Base-by-base conservation (phyloP, 768 basidiomycete species). In the Strobilomyces echinocephalus region DNA sequence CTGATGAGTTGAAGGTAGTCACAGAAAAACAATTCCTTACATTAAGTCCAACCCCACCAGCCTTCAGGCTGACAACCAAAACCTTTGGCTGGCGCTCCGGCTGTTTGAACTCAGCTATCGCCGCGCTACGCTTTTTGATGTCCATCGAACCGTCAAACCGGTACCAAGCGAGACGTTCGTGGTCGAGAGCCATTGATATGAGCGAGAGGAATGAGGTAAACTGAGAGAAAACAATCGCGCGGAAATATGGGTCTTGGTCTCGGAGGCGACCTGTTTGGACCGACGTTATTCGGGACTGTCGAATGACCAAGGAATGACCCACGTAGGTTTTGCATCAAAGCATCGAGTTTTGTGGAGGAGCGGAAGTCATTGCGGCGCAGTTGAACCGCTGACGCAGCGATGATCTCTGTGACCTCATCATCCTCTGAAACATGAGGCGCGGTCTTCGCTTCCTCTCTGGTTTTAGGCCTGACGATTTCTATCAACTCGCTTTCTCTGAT, bases 91-190 rank as follows among this genome's bases (percentile, higher is more conserved):
- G 83, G 52, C 79, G 75, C 7, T 83, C 85, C 3, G 80, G 72
- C 18, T 77, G 72, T 60, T 83, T 88, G 75, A 97, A 97, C 56
- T 84, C 84, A 40, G 81, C 75, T 36, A 98, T 77, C 3, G 91
- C 87, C 9, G 79, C 78, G 36, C 79, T 82, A 50, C 91, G 80
- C 66, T 87, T 87, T 71, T 87, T 88, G 57, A 95, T 76, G 60
- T 85, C 85, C 90, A 97, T 92, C 0, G 90, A 83, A 1, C 95
- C 95, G 66, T 98, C 95, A 62, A 97, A 92, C 18, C 95, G 82
- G 58, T 83, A 84, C 62, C 82, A 84, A 40, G 81, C 72, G 56
- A 91, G 76, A 1, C 71, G 68, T 62, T 94, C 89, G 18, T 87
- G 82, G 46, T 84, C 76, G 50, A 95, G 72, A 5, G 78, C 82